Conservation (phyloP, 176 grass and related monocot species). For the Oropetium thomaeum region DNA sequence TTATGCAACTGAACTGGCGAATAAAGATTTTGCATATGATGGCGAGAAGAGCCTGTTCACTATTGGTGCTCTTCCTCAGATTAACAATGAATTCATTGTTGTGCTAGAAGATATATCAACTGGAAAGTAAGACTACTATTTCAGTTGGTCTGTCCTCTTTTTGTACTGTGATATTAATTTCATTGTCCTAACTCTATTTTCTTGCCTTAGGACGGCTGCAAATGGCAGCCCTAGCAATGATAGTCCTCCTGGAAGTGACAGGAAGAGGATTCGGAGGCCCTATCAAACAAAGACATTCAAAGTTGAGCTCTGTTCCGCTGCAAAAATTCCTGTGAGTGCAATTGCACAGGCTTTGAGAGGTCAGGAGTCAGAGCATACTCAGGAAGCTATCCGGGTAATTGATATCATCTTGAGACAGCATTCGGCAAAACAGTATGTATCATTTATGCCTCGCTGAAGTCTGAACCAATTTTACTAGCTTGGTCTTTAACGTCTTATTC, state of each 20-base stretch:
- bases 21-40: slow-evolving; percentile 92
- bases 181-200: not conserved
- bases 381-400: slow-evolving; percentile 80
- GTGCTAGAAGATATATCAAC: slow-evolving; percentile 66
- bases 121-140: slow-evolving; percentile 49
- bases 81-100: slow-evolving; percentile 70
- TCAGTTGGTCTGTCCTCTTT: not conserved
- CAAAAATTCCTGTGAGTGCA: slow-evolving; percentile 79
- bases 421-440: slow-evolving; percentile 65
- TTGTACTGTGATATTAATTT: not conserved
- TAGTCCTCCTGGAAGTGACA: slow-evolving; percentile 53
- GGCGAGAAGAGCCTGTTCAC: slow-evolving; percentile 89
- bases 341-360: slow-evolving; percentile 71
- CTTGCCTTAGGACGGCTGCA: slow-evolving; percentile 33
- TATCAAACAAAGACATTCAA: slow-evolving; percentile 76
- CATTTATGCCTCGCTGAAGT: not conserved
- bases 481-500: not conserved
- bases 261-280: slow-evolving; percentile 54
- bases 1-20: slow-evolving; percentile 51
- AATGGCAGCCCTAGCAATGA: slow-evolving; percentile 62
- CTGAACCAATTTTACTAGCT: not conserved
- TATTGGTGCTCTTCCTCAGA: slow-evolving; percentile 65
- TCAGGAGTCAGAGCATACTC: slow-evolving; percentile 69
- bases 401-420: slow-evolving; percentile 91
- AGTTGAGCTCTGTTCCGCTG: slow-evolving; percentile 61